A percentile compares a stretch with the other conserved stretches of the same genome.
Evolutionary conservation across 2,329 filamentous ascomycete species (phyloP).

Genomic region (Zasmidium cellare): DNA sequence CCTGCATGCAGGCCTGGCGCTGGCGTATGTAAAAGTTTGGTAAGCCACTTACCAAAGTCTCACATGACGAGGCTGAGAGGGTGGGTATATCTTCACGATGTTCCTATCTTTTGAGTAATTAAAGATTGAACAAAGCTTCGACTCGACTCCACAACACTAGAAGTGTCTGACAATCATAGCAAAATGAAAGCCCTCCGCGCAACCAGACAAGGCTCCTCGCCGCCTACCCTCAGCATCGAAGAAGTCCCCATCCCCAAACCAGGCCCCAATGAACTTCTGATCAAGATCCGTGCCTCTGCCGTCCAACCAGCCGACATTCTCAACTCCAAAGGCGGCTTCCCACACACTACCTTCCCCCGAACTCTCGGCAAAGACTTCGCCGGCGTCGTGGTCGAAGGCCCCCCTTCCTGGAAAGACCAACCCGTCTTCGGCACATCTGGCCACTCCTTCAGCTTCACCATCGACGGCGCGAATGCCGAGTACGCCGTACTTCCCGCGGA

Average conservation of each 20-base stretch:
- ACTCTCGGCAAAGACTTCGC: slow-evolving; percentile 13
- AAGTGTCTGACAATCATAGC: background rate
- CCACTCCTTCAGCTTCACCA: background rate
- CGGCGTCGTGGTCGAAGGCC: background rate
- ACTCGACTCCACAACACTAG: background rate
- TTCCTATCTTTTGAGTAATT: too few species aligned
- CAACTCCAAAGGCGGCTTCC: slow-evolving; percentile 31
- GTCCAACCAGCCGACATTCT: slow-evolving; percentile 34
- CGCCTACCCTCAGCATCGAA: slow-evolving; percentile 13
- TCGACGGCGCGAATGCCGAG: background rate
- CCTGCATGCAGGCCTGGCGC: too few species aligned
- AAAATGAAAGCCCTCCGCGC: slow-evolving; percentile 19
- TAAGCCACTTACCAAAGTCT: background rate
- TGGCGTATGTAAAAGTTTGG: background rate
- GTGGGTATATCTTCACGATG: background rate
- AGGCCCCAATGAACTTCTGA: slow-evolving; percentile 24
- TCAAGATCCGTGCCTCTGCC: slow-evolving; percentile 30
- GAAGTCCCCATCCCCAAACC: slow-evolving; percentile 21
- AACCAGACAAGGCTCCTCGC: slow-evolving; percentile 7
- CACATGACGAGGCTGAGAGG: background rate
- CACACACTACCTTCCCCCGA: slow-evolving; percentile 29
- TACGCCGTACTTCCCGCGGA: background rate
- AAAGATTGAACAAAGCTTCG: too few species aligned
- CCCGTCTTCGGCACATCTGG: background rate
- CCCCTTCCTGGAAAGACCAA: slow-evolving; percentile 2